Evolutionary conservation across 805 yeast genomes (phyloP), one percentile per base, ranked within the genome.

Genomic region (Hanseniaspora occidentalis): DNA sequence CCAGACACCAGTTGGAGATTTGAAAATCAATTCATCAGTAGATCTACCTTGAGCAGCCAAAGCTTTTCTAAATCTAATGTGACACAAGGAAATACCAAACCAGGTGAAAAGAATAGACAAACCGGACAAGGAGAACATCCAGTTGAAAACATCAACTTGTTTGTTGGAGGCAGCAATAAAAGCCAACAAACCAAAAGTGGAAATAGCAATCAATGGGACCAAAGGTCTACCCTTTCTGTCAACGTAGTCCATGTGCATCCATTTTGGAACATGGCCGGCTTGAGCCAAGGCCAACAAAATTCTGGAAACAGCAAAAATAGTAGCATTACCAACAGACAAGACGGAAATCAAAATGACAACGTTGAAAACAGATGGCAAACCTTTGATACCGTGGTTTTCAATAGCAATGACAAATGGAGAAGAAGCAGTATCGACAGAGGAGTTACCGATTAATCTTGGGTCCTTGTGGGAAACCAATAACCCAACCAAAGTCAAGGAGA

Each of bases 341-440:
- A 77, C 78, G 5, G 86, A 71, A 41, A 79, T 63, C 50, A 79
- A 61, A 45, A 79, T 77, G 38, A 79, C 80, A 7, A 74, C 83
- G 52, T 80, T 80, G 62, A 80, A 67, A 26, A 80, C 71, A 33
- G 73, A 66, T 20, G 84, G 84, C 38, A 78, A 60, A 36, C 78
- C 85, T 25, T 57, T 61, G 47, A 78, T 76, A 44, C 84, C 83
- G 22, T 80, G 81, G 37, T 69, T 66, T 27, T 57, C 64, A 43
- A 79, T 72, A 24, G 89, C 83, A 60, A 82, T 75, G 41, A 81
- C 89, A 49, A 81, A 81, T 14, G 92, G 89, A 14, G 88, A 80
- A 11, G 85, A 81, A n/a, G 77, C 62, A 37, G 79, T 79, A 46
- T 72, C 75, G 41, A 69, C 74, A 37, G 65, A 69, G 35, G 69